Base-by-base conservation (phyloP, 169 alveolate genomes). In the Plasmodium fragile region DNA sequence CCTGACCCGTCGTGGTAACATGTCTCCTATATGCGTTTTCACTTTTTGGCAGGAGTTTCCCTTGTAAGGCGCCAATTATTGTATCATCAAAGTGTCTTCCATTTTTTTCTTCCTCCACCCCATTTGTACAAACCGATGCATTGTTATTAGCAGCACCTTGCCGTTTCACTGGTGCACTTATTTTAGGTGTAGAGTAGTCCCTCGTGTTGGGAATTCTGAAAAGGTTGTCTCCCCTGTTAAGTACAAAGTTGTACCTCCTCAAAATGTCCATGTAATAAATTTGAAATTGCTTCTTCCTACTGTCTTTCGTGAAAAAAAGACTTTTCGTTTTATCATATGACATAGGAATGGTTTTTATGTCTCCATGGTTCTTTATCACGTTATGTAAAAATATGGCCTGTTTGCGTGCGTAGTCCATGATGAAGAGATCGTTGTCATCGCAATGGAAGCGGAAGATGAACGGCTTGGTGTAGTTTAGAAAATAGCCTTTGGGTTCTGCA, bases 321-420 rank as follows among this genome's bases (percentile, higher is more conserved):
- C 80, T 13, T 13, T 36, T 85, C 69, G 73, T 55, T 65, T 65
- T 55, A 43, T 85, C 85, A 13, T 85, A 85, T 52, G 59, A 73
- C 4, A n/a, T 72, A 25, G 28, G 22, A 32, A 85, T 85, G 34
- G 16, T 36, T 39, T 30, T 39, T n/a, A 85, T 75, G 41, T 73
- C 93, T 2, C 43, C 72, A 85, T 75, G 39, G 43, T 69, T 22
- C 70, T 85, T 85, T 10, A 85, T 85, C 16, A 22, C 81, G 65
- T 85, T 85, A 28, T 85, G 79, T n/a, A 85, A 16, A 75, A 73
- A 85, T 49, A 75, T 36, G 8, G 93, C 77, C 28, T 85, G 93
- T 28, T 85, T 85, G 28, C 79, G 52, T 34, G 85, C 93, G 59
- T 85, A 85, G 25, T 85, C 80, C 10, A 49, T 36, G 11, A 85